Conservation (phyloP, 306 rosid species). For the Glycine soja region DNA sequence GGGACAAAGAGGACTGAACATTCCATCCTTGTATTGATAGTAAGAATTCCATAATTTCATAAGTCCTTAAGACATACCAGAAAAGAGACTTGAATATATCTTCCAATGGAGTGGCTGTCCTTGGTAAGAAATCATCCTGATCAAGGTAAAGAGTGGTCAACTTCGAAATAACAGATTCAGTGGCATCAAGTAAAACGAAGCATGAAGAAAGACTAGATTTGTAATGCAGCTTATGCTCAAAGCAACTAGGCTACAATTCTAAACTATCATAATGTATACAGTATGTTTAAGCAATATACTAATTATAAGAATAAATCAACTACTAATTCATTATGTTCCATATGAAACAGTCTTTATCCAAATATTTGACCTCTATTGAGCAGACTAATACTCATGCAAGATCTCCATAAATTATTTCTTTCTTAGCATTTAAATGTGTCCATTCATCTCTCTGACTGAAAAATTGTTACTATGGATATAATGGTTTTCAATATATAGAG, state of each 20-base stretch:
- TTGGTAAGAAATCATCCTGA: conserved; percentile 96
- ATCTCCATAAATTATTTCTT: not conserved
- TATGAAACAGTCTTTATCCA: not conserved
- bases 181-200: not conserved
- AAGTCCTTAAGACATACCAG: conserved; percentile 65
- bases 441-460: conserved; percentile 21
- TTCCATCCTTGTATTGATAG: conserved; percentile 34
- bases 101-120: conserved; percentile 98
- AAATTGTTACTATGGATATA: not conserved
- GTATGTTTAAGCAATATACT: not conserved
- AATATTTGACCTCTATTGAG: not conserved
- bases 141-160: conserved; percentile 48
- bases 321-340: not conserved
- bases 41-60: not conserved
- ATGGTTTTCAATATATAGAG: not conserved
- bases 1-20: not conserved
- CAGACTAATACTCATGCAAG: not conserved
- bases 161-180: conserved; percentile 13
- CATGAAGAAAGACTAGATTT: conserved; percentile 30
- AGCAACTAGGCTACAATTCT: not conserved
- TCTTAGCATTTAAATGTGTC: not conserved
- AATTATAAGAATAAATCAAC: conserved; percentile 15
- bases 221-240: conserved; percentile 22
- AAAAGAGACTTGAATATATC: conserved; percentile 94
- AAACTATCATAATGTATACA: not conserved